phyloP scores from a whole-genome alignment of 2,329 filamentous ascomycete genomes.

The Xylariaceae sp. region DNA sequence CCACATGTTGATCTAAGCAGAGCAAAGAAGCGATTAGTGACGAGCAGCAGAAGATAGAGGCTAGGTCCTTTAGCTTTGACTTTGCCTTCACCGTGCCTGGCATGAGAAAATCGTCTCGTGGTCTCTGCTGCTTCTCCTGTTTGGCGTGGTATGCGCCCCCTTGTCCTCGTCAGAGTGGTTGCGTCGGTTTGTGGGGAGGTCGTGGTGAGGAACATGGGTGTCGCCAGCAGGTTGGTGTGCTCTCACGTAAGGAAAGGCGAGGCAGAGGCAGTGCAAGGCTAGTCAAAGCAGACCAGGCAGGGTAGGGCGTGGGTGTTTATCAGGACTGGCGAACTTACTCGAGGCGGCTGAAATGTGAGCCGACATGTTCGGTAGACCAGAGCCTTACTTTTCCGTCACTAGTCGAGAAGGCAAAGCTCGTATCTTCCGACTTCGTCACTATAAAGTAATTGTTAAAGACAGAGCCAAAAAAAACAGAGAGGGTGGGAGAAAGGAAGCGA shows the following conservation, averaged over 20 bases:
- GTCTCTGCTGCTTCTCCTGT: not conserved
- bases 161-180: not conserved
- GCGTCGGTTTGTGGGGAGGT: not conserved
- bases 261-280: not conserved
- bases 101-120: not conserved
- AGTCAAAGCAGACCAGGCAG: not conserved
- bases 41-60: conserved; percentile 27
- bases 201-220: not conserved
- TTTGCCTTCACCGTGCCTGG: conserved; percentile 20
- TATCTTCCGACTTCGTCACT: not conserved
- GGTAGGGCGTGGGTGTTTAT: not conserved
- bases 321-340: conserved; percentile 14
- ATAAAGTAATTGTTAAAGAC: conserved; percentile 9
- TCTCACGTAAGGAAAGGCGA: not conserved
- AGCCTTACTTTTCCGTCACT: conserved; percentile 5
- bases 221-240: not conserved
- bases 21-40: conserved; percentile 27
- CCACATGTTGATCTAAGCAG: conserved; percentile 21
- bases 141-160: not conserved
- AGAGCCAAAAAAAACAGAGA: not conserved
- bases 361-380: conserved; percentile 11
- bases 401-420: conserved; percentile 5
- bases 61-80: conserved; percentile 28
- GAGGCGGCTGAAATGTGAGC: conserved; percentile 3
- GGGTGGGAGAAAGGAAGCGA: not conserved